These are phyloP conservation scores for Globisporangium ultimum DNA, from an alignment of 352 stramenopile species.

Conservation along the genomic window DNA sequence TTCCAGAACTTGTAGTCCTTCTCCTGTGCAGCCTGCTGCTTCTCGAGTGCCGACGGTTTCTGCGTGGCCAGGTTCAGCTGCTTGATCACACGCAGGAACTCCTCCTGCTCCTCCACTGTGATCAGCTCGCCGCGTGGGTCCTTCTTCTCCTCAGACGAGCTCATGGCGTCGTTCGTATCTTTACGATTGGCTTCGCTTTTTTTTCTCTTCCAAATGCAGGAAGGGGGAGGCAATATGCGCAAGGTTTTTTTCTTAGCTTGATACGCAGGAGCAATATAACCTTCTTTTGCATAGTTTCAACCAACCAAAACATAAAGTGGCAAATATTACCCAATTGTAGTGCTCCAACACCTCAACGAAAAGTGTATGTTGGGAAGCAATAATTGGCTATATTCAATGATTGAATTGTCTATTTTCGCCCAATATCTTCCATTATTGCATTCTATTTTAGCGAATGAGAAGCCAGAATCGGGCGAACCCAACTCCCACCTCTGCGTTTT, in stretches of 20 bases:
- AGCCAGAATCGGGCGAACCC: background rate
- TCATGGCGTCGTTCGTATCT: background rate
- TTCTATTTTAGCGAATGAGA: conserved; percentile 1
- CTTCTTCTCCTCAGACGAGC: background rate
- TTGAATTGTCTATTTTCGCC: no score
- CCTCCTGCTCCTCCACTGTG: conserved; percentile 58
- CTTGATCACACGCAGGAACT: conserved; percentile 63
- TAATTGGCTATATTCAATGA: no score
- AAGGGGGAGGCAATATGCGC: no score
- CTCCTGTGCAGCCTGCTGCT: conserved; percentile 20
- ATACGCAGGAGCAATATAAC: background rate
- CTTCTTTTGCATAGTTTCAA: no score
- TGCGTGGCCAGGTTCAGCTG: conserved; percentile 50
- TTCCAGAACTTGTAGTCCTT: conserved; percentile 89
- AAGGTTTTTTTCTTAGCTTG: background rate
- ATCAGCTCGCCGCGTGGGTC: conserved; percentile 29
- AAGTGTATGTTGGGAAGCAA: no score
- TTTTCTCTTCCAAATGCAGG: no score
- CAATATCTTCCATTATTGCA: no score
- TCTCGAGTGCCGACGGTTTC: conserved; percentile 23
- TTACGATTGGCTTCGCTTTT: background rate
- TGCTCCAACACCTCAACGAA: no score
- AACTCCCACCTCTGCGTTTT: background rate
- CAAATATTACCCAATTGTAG: no score
- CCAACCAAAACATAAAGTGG: no score